A percentile compares a stretch with the other conserved stretches of the same genome.
These are phyloP conservation scores for Tremellales sp. DNA, from an alignment of 1,284 basidiomycete species.

Conservation along the genomic window DNA sequence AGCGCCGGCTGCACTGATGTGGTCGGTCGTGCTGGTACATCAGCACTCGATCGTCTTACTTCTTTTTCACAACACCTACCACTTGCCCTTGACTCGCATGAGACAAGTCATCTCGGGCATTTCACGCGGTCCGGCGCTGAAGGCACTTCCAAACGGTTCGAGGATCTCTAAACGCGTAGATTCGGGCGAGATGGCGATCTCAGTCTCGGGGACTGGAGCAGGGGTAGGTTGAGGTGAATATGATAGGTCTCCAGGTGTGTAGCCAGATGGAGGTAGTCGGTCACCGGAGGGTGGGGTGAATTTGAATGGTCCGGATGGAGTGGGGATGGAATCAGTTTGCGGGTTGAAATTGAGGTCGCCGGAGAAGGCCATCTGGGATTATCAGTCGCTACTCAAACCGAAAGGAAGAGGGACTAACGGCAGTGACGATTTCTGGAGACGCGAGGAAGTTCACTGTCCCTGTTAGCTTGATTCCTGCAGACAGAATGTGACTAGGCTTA, in stretches of 20 bases:
- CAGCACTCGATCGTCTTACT: background rate
- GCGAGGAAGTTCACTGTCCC: slow-evolving; percentile 87
- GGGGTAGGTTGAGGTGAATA: slow-evolving; percentile 79
- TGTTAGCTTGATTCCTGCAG: background rate
- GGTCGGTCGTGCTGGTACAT: slow-evolving; percentile 76
- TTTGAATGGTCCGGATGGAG: slow-evolving; percentile 76
- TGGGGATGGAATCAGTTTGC: slow-evolving; percentile 71
- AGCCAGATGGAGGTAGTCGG: slow-evolving; percentile 79
- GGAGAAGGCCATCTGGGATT: slow-evolving; percentile 73
- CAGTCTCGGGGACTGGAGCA: slow-evolving; percentile 67
- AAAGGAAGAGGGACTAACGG: slow-evolving; percentile 44
- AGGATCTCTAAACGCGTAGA: slow-evolving; percentile 84
- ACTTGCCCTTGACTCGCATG: slow-evolving; percentile 91
- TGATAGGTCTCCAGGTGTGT: slow-evolving; percentile 67
- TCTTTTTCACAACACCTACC: slow-evolving; percentile 39
- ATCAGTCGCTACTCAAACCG: background rate
- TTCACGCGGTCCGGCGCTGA: slow-evolving; percentile 66
- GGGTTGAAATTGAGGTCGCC: slow-evolving; percentile 93
- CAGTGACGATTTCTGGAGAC: slow-evolving; percentile 94
- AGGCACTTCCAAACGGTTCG: slow-evolving; percentile 79
- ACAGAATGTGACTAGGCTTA: slow-evolving; percentile 1
- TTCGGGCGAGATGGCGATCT: slow-evolving; percentile 72
- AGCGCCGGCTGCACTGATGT: slow-evolving; percentile 91
- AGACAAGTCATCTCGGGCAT: slow-evolving; percentile 76
- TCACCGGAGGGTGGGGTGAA: slow-evolving; percentile 81